Evolutionary conservation across 1,139 yeast species (phyloP).

Genomic region (Lodderomyces margitis): DNA sequence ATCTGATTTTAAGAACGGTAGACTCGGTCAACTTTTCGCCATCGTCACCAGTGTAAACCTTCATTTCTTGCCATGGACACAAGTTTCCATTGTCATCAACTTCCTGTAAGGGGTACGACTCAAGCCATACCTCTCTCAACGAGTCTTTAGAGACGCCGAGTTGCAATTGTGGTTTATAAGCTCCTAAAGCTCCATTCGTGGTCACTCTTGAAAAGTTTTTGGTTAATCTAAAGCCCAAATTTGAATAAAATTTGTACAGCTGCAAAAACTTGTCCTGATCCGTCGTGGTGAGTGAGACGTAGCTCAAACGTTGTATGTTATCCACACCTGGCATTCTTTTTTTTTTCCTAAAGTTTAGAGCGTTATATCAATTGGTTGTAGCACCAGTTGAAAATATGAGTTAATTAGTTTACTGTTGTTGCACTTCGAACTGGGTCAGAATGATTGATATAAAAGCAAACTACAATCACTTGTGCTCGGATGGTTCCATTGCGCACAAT

Average conservation of each 20-base stretch:
- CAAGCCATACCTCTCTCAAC: conserved; percentile 67
- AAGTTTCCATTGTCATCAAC: conserved; percentile 44
- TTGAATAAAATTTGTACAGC: conserved; percentile 51
- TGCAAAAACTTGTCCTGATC: conserved; percentile 45
- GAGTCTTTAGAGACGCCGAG: conserved; percentile 65
- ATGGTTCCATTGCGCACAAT: conserved; percentile 2
- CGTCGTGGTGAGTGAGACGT: conserved; percentile 59
- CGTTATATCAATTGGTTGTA: background rate
- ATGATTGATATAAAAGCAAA: background rate
- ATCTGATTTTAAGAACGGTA: conserved; percentile 55
- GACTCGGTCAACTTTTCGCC: conserved; percentile 29
- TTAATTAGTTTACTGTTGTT: too few species aligned
- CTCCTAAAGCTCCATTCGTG: conserved; percentile 36
- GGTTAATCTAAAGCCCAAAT: conserved; percentile 57
- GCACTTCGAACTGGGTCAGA: background rate
- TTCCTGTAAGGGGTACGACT: conserved; percentile 61
- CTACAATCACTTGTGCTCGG: too few species aligned
- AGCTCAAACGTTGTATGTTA: conserved; percentile 28
- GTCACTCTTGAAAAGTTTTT: conserved; percentile 52
- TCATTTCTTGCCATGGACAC: conserved; percentile 58
- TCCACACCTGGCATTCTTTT: conserved; percentile 11
- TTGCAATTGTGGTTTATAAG: conserved; percentile 28
- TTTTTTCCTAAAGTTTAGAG: background rate
- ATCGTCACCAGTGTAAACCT: conserved; percentile 52
- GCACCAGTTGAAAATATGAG: background rate